Evolutionary conservation across 352 stramenopile genomes (phyloP), one percentile per base, ranked within the genome.

Genomic region (Phytophthora meadii): DNA sequence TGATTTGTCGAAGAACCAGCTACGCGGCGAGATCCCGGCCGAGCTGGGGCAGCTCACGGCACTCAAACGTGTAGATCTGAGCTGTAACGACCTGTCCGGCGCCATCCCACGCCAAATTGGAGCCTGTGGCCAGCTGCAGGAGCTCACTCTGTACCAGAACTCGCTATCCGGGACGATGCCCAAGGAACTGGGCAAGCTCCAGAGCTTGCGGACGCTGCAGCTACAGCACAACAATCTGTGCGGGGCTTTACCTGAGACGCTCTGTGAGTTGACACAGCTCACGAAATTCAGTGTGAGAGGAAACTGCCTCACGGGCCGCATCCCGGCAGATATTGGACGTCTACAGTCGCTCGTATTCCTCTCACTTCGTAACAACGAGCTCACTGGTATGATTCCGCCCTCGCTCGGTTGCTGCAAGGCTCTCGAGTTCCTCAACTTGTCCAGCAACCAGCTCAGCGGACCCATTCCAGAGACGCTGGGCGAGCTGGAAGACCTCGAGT

Each of bases 401-500:
- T 90, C 82, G 8, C 76, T 96, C 36, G 82, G 85, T 25, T 58
- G 72, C 15, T 96, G 88, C 67, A 89, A 88, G 54, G 70, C 77
- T 22, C 77, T 96, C 32, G 86, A 94, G 63, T 96, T 94, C 64
- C 82, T 96, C 27, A 94, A 96, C 48, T 34, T 96, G 14, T 94
- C 84, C 17, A 94, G 80, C 71, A 96, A 96, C 61, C 72, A 90
- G 17, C 65, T 96, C 5, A 86, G 73, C 5, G 88, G 88, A 30
- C 51, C 32, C 27, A 94, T 96, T 48, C 88, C 88, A 0, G 77
- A 89, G 44, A 69, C 72, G 6, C 65, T 96, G 49, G 80, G 82
- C n/a, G 74, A 93, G 32, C 70, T 94, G 1, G 77, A 92, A 66
- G 75, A 89, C 48, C 79, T 96, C 19, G 80, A 92, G 65, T 92